Conservation (phyloP, 805 yeast species). For the Citeromyces nyonsensis region DNA sequence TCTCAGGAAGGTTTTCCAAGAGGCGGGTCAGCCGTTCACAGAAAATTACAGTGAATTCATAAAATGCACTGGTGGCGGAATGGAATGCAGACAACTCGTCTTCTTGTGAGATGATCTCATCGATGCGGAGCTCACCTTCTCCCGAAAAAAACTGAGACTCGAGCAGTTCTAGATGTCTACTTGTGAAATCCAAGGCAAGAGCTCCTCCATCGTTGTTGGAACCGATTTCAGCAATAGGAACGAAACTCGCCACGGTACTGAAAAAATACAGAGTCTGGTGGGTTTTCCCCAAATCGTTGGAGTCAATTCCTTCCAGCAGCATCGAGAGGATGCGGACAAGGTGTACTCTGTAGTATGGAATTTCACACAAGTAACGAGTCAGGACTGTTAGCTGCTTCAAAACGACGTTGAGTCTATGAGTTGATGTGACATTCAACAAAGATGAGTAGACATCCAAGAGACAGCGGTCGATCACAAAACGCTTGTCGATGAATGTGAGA, state of each 20-base stretch:
- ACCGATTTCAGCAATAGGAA: constrained; percentile 41
- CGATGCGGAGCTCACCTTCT: constrained; percentile 6
- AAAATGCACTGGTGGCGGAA: constrained; percentile 63
- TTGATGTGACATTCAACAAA: constrained; percentile 46
- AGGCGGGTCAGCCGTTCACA: constrained; percentile 44
- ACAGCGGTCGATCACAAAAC: constrained; percentile 31
- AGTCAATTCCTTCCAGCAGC: constrained; percentile 70
- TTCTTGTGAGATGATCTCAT: constrained; percentile 24
- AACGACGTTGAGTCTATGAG: constrained; percentile 68
- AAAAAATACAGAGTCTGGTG: constrained; percentile 52
- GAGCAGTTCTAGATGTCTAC: constrained; percentile 44
- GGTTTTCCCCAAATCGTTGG: constrained; percentile 71
- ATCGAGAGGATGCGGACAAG: constrained; percentile 58
- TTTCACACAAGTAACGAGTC: constrained; percentile 48
- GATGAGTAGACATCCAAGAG: constrained; percentile 69
- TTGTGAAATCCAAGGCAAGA: constrained; percentile 39
- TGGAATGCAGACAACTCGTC: constrained; percentile 39
- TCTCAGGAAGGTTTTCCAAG: constrained; percentile 46
- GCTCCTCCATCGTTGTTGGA: constrained; percentile 19
- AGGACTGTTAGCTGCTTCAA: constrained; percentile 50
- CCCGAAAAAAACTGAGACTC: constrained; percentile 19
- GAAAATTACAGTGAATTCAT: constrained; percentile 37
- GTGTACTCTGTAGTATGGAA: constrained; percentile 61
- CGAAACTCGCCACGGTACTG: constrained; percentile 52
- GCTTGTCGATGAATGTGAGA: constrained; percentile 51